Base-by-base conservation (phyloP, 257 asterid genomes). In the Petunia secreta region DNA sequence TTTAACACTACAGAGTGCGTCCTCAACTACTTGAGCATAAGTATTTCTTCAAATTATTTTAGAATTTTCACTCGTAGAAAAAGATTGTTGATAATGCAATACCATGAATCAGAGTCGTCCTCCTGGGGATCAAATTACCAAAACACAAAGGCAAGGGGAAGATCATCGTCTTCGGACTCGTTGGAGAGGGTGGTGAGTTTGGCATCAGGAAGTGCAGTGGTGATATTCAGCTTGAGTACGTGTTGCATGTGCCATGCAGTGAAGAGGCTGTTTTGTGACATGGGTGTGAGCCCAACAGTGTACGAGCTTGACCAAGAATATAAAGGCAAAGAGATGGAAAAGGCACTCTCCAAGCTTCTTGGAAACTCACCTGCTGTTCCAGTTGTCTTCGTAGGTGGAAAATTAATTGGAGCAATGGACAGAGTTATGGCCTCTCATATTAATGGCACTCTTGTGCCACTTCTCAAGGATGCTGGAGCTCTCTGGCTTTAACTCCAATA, bases 201-300 rank as follows among this genome's bases (percentile, higher is more conserved):
- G 63, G 91, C 91, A 1, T 80, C 89, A 0, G 82, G 84, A 6
- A 84, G 86, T 41, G 88, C 91, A 25, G 89, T 88, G 80, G 89
- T 88, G 75, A 84, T 88, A 75, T 86, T 88, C 54, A 88, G 91
- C 83, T 14, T 64, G 1, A 88, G 89, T 63, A 66, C 82, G 1
- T 88, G 91, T 62, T 88, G 91, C 65, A 88, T 88, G 91, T 84
- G 91, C 82, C 91, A 88, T 79, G 91, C 91, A 0, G 84, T 88
- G n/a, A 88, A 88, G 83, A 75, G 82, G 85, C 81, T 88, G 1
- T 88, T 88, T 11, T 80, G 87, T 50, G 87, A 87, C 10, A 80
- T 88, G 81, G 91, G 91, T 1, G 91, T 88, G 40, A 82, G 80
- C 77, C 87, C 88, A 0, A 79, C 80, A 0, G 89, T 84, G 10